Conservation (phyloP, 352 stramenopile genomes). For the Phytophthora chlamydospora region DNA sequence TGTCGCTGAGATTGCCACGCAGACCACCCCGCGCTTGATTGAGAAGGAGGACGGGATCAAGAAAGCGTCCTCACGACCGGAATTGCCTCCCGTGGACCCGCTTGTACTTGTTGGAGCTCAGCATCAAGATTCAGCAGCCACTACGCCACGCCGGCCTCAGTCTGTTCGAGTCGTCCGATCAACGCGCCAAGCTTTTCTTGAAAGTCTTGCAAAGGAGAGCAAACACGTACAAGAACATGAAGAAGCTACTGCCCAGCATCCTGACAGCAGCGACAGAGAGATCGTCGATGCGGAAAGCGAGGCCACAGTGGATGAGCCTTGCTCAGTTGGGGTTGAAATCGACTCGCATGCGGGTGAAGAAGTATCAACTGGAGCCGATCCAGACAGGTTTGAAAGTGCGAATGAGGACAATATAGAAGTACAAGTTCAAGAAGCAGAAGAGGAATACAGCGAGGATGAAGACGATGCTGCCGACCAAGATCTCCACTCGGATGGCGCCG, state of each 20-base stretch:
- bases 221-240: neutral
- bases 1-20: conserved; percentile 24
- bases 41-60: neutral
- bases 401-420: neutral
- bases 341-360: conserved; percentile 4
- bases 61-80: neutral
- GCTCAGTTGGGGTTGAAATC: neutral
- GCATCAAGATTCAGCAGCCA: conserved; percentile 8
- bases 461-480: conserved; percentile 7
- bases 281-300: neutral
- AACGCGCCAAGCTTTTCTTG: conserved; percentile 30
- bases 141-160: conserved; percentile 27
- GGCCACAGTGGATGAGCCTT: neutral
- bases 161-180: conserved; percentile 16
- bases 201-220: conserved; percentile 18
- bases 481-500: neutral
- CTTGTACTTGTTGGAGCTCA: neutral
- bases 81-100: conserved; percentile 9
- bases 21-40: conserved; percentile 24
- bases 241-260: neutral
- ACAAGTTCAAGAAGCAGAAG: neutral
- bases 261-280: neutral
- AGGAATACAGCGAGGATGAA: conserved; percentile 9
- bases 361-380: neutral
- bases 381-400: neutral